Base-by-base conservation (phyloP, 1,284 basidiomycete genomes). In the Vanrija pseudolonga region DNA sequence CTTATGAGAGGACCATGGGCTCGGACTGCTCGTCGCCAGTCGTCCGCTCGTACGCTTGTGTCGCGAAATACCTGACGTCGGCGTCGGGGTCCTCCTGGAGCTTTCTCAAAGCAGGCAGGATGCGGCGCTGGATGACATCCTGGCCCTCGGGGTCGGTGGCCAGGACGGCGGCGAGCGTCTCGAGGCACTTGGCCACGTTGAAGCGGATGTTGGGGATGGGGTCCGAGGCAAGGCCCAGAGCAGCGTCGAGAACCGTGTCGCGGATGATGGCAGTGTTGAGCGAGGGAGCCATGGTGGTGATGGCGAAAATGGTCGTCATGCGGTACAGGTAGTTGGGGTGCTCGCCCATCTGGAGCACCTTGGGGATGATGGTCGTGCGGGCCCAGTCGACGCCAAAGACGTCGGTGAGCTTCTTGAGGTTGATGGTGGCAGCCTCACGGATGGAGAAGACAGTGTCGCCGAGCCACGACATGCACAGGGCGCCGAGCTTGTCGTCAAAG, bases 361-460 rank as follows among this genome's bases (percentile, higher is more conserved):
- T 97, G 20, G 96, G 96, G 50, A 98, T 90, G 71, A 99, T 98
- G 38, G 93, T 87, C 55, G 84, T 81, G 72, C 87, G 87, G 37
- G 96, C 93, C 96, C 96, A 99, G 17, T 97, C 94, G 20, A 98
- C 92, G 43, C 96, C 96, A 70, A 99, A 99, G 7, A 98, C 96
- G 67, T 98, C 96, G 5, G 95, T 97, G 66, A 99, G 80, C 76
- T 96, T 97, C 81, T 92, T 94, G 65, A 99, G 80, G 76, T 99
- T 99, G 73, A 93, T 84, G 0, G 93, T 98, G 1, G 96, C 96
- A 15, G 95, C 89, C 76, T 99, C 96, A 45, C 96, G 86, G 72
- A 99, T 99, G 74, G 90, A 94, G 80, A 89, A 99, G 32, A 99
- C 96, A 32, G 92, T 97, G 76, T 99, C 96, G 22, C 95, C 95